Evolutionary conservation across 306 rosid species (phyloP).

Genomic region (Coriaria nepalensis): DNA sequence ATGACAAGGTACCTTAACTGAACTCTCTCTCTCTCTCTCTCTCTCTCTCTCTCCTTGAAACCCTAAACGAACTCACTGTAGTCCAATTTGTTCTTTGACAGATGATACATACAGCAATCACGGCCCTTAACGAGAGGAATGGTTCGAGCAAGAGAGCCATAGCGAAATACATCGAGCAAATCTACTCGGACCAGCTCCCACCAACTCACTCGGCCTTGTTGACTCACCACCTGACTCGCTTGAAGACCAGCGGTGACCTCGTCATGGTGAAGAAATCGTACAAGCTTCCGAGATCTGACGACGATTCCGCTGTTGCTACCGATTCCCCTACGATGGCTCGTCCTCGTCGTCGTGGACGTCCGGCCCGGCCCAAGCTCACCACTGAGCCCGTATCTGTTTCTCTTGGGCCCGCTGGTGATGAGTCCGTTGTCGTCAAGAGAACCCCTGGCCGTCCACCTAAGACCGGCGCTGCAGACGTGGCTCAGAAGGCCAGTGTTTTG

Average conservation of each 20-base stretch:
- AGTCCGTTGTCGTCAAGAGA: conserved; percentile 21
- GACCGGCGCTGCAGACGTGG: conserved; percentile 1
- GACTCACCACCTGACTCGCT: conserved; percentile 58
- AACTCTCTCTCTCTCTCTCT: background rate
- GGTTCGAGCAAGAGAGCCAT: conserved; percentile 83
- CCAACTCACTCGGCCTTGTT: conserved; percentile 40
- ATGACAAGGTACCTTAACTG: conserved; percentile 38
- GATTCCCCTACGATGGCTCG: background rate
- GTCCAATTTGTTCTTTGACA: background rate
- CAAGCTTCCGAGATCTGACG: conserved; percentile 54
- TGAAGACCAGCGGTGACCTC: conserved; percentile 46
- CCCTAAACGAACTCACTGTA: background rate
- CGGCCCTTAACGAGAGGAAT: conserved; percentile 51
- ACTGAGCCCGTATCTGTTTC: conserved; percentile 52
- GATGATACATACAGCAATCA: conserved; percentile 68
- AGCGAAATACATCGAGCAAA: conserved; percentile 58
- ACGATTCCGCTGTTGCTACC: background rate
- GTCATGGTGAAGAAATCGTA: conserved; percentile 65
- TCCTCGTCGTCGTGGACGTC: conserved; percentile 37
- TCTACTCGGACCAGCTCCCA: conserved; percentile 36
- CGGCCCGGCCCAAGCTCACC: conserved; percentile 37
- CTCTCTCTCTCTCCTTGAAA: background rate
- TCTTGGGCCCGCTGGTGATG: conserved; percentile 46
- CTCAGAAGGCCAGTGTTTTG: conserved; percentile 6
- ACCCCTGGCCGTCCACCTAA: conserved; percentile 52